Conservation (phyloP, 257 asterid genomes). For the Eustoma russellianum region DNA sequence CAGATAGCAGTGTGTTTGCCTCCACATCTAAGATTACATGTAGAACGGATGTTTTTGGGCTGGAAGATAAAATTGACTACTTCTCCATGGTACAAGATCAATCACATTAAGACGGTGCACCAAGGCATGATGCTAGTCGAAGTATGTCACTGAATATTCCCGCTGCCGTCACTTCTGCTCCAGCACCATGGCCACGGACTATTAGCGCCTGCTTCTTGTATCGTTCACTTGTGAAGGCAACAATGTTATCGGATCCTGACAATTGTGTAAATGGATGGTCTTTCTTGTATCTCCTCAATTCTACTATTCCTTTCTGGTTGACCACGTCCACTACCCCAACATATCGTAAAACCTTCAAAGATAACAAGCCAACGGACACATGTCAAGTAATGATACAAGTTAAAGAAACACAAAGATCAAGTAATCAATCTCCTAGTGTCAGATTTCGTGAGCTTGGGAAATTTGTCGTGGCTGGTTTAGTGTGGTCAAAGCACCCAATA, state of each 20-base stretch:
- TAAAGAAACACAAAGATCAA: too few species aligned
- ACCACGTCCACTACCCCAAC: constrained; percentile 94
- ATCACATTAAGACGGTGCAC: constrained; percentile 69
- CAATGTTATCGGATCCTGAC: constrained; percentile 92
- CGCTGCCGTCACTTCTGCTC: constrained; percentile 97
- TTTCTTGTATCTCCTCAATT: constrained; percentile 60
- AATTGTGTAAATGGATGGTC: constrained; percentile 96
- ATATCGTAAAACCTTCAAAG: constrained; percentile 80
- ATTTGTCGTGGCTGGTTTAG: neutral
- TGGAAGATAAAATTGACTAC: neutral
- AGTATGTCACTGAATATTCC: constrained; percentile 91
- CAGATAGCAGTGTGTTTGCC: neutral
- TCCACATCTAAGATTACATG: neutral
- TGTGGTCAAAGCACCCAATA: neutral
- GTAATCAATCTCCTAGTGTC: too few species aligned
- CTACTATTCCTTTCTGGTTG: constrained; percentile 71
- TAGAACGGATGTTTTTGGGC: neutral
- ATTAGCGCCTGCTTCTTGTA: constrained; percentile 79
- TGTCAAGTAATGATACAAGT: neutral
- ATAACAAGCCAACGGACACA: neutral
- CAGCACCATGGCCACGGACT: constrained; percentile 99
- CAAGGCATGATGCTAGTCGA: constrained; percentile 95
- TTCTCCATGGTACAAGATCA: neutral
- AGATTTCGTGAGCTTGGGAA: too few species aligned
- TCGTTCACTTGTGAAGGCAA: constrained; percentile 94